Conservation (phyloP, 768 basidiomycete genomes). For the Mrakia blollopis region DNA sequence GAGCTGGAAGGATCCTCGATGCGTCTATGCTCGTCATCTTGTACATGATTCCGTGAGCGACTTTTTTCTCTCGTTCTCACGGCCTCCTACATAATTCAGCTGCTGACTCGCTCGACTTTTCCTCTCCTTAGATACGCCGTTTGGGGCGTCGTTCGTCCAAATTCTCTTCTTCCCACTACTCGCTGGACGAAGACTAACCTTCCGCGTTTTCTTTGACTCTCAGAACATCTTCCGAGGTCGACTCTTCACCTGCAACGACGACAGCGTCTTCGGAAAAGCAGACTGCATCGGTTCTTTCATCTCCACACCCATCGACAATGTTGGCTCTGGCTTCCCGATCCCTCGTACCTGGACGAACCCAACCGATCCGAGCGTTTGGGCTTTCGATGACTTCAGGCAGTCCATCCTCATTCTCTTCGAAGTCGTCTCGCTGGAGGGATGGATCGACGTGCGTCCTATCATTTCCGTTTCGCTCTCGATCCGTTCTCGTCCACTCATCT, state of each 20-base stretch:
- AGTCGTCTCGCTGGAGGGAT: conserved; percentile 91
- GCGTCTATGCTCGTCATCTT: conserved; percentile 84
- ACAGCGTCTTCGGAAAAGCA: conserved; percentile 48
- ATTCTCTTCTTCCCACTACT: background rate
- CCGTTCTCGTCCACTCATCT: background rate
- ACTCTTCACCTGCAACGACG: conserved; percentile 80
- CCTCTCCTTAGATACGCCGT: conserved; percentile 56
- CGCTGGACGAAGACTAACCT: background rate
- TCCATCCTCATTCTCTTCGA: conserved; percentile 90
- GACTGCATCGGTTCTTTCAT: conserved; percentile 73
- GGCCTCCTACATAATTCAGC: background rate
- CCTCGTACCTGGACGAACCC: conserved; percentile 90
- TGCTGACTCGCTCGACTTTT: background rate
- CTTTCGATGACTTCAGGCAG: conserved; percentile 38
- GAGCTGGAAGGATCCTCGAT: conserved; percentile 75
- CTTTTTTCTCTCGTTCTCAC: background rate
- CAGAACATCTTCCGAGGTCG: conserved; percentile 84
- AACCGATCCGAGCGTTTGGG: background rate
- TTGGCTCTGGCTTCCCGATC: conserved; percentile 56
- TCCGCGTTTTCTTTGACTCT: no score
- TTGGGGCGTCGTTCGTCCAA: conserved; percentile 55
- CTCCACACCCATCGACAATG: conserved; percentile 52
- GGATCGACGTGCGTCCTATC: conserved; percentile 65
- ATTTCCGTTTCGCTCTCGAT: background rate
- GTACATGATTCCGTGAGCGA: conserved; percentile 67